Conservation (phyloP, 768 basidiomycete genomes). For the Lactarius trivialis region DNA sequence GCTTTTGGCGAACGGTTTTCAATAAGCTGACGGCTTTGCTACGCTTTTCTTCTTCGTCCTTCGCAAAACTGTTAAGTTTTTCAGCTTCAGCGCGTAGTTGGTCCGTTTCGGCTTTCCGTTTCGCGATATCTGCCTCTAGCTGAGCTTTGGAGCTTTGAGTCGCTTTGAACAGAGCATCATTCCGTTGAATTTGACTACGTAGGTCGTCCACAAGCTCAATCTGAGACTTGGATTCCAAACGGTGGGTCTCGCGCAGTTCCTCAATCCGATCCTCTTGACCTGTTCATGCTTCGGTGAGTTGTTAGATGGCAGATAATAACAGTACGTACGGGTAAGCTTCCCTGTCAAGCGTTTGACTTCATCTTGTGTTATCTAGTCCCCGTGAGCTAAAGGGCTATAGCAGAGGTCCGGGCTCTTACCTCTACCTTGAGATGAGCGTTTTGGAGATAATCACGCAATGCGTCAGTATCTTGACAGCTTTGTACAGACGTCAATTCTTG, state of each 20-base stretch:
- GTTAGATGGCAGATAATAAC: neutral
- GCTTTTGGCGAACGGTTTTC: conserved; percentile 92
- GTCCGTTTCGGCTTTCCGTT: conserved; percentile 49
- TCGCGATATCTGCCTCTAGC: conserved; percentile 44
- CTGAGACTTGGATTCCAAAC: conserved; percentile 72
- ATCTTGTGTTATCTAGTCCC: conserved; percentile 54
- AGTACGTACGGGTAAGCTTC: conserved; percentile 60
- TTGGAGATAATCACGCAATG: conserved; percentile 66
- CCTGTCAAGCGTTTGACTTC: conserved; percentile 71
- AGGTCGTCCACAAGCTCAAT: conserved; percentile 67
- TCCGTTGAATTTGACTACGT: conserved; percentile 58
- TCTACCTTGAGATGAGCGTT: conserved; percentile 62
- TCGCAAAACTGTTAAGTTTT: conserved; percentile 53
- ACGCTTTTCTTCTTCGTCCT: conserved; percentile 97
- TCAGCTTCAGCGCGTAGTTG: conserved; percentile 59
- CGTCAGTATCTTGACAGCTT: conserved; percentile 54
- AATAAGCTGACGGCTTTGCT: conserved; percentile 87
- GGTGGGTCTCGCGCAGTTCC: conserved; percentile 80
- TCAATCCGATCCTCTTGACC: conserved; percentile 81
- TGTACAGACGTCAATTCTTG: conserved; percentile 66
- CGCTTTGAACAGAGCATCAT: conserved; percentile 61
- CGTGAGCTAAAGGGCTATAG: neutral
- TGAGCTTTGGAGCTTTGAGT: conserved; percentile 43
- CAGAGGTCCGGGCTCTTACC: conserved; percentile 38
- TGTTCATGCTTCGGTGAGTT: conserved; percentile 29